Evolutionary conservation across 106 monocot genomes (phyloP), one percentile per base, ranked within the genome.

Genomic region (Dendrobium nobile): DNA sequence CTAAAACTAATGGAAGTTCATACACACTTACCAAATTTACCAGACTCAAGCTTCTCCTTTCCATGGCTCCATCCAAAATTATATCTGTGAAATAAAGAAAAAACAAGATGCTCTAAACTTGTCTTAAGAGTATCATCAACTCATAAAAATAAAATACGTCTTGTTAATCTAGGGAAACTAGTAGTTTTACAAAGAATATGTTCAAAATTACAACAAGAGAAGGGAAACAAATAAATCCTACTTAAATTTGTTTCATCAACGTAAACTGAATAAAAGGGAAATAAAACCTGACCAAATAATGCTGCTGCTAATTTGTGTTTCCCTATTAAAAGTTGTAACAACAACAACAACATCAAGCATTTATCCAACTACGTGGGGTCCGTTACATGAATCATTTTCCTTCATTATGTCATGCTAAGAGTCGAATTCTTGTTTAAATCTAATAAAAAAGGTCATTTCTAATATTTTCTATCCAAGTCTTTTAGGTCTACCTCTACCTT

Each of bases 31-130:
- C 97, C 97, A 31, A 87, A 86, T 88, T 94, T 98, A 68, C 94
- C 97, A 87, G 97, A 94, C 78, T 94, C 97, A 73, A 98, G 75
- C 58, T 84, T 92, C 81, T 98, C 97, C 79, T 89, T 98, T 41
- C 94, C 97, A 88, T 94, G 97, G 82, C 94, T 98, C 97, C 97
- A 98, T 81, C 97, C 97, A 91, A 98, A 88, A 81, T 82, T 94
- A 85, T 89, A 98, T 75, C 97, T 98, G 74, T 19, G 73, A 41
- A 72, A 76, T 28, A 55, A 74, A 19, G 13, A 28, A 87, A 74
- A 72, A 27, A 45, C 48, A 43, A 54, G 1, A 26, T 41, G 65
- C 41, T 27, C 48, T 26, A 67, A 80, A 77, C 74, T 42, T 74
- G 74, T 7, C 41, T 20, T 74, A 44, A 74, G 20, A 70, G 9